Base-by-base conservation (phyloP, 805 yeast species). In the Wickerhamiella hasegawae region DNA sequence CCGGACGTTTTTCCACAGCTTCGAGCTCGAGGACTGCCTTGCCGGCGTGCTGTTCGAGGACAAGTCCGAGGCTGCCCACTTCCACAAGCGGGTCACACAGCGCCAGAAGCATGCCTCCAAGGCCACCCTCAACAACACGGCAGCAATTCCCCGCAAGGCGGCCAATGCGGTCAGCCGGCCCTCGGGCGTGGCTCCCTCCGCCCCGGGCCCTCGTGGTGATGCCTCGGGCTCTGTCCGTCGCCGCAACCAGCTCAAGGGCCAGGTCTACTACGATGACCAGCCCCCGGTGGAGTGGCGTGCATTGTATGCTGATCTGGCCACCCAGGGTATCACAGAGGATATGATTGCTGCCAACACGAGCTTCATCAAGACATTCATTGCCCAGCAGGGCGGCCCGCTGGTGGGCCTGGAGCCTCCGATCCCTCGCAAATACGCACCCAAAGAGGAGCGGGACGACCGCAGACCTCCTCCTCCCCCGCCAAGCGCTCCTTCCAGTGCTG, bases 31-130 rank as follows among this genome's bases (percentile, higher is more conserved):
- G 47, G 92, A 81, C 17, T 85, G 94, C 52, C 66, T 65, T 35
- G 84, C 74, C 9, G 98, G 97, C 0, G 62, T 90, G 17, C 58
- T 90, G 34, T 90, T 90, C 54, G 94, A 84, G 45, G 95, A 87
- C 58, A 72, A 79, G 37, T 65, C 62, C 35, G 98, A 90, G 46
- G 97, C 97, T 0, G 61, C 80, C 3, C 87, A 78, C 48, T 84
- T 90, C 60, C 66, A 61, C 54, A 87, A 85, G 54, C 67, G 83
- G 41, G 84, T 90, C 3, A 63, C 71, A 11, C 62, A 68, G 32
- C 69, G 87, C 42, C 77, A 74, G 37, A 87, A 83, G 54, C 73
- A 84, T 55, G 97, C 79, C 1, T 76, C 92, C 22, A 84, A 80
- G 56, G 79, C 76, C 40, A 90, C 98, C 0, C 63, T 74, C 11